These are phyloP conservation scores for Clavulina sp. DNA, from an alignment of 768 basidiomycete species.

Conservation along the genomic window DNA sequence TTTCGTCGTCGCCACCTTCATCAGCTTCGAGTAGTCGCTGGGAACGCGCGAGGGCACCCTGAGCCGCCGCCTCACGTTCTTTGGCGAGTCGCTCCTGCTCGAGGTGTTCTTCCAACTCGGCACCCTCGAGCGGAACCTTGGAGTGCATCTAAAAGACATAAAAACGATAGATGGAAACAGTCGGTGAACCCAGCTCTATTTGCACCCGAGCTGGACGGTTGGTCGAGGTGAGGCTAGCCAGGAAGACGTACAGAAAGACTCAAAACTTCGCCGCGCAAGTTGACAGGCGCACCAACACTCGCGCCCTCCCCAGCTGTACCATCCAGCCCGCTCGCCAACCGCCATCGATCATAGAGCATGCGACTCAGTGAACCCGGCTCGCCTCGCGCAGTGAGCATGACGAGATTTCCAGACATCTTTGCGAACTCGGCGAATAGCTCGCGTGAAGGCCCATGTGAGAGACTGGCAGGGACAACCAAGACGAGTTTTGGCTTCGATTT, in stretches of 20 bases:
- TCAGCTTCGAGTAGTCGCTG: slow-evolving; percentile 89
- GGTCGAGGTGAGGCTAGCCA: background rate
- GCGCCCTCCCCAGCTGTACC: slow-evolving; percentile 73
- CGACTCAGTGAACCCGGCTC: slow-evolving; percentile 69
- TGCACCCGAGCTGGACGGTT: too few relatives aligned
- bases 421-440: slow-evolving; percentile 77
- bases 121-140: slow-evolving; percentile 78
- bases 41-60: slow-evolving; percentile 65
- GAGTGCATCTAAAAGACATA: slow-evolving; percentile 45
- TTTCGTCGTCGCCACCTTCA: slow-evolving; percentile 40
- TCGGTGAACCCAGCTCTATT: too few relatives aligned
- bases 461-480: slow-evolving; percentile 77
- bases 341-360: slow-evolving; percentile 74
- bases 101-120: slow-evolving; percentile 67
- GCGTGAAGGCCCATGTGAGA: slow-evolving; percentile 85
- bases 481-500: slow-evolving; percentile 85
- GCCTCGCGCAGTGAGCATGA: slow-evolving; percentile 65
- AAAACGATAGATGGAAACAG: background rate
- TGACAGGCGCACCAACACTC: slow-evolving; percentile 68
- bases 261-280: slow-evolving; percentile 27
- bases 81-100: slow-evolving; percentile 56
- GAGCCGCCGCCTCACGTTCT: slow-evolving; percentile 73
- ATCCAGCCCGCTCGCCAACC: slow-evolving; percentile 56
- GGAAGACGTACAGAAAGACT: background rate
- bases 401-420: slow-evolving; percentile 61